Percentiles rank a stretch among this genome's conserved stretches.
These are phyloP conservation scores for Alternaria ethzedia DNA, from an alignment of 2,329 filamentous ascomycete species.

Conservation along the genomic window DNA sequence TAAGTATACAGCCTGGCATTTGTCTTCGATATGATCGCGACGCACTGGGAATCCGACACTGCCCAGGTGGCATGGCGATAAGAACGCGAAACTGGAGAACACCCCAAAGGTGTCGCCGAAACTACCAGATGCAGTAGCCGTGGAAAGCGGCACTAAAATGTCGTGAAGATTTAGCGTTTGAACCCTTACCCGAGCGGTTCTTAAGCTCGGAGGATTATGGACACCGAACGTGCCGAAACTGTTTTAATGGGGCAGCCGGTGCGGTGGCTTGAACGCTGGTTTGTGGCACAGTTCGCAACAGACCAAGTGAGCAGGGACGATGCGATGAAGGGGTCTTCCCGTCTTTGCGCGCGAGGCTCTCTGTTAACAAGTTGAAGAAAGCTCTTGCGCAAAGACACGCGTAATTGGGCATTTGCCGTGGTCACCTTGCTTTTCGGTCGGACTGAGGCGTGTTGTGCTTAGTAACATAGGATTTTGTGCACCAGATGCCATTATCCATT, in stretches of 20 bases:
- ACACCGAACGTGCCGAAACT: constrained; percentile 1
- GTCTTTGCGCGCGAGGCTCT: not conserved
- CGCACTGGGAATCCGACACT: not conserved
- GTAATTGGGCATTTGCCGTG: not conserved
- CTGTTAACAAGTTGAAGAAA: not conserved
- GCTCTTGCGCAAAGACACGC: not conserved
- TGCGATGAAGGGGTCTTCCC: not conserved
- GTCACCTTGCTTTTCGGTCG: not conserved
- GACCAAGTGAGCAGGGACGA: not conserved
- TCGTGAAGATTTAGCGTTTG: constrained; percentile 12
- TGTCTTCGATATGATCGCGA: not conserved
- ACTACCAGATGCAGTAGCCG: constrained; percentile 14
- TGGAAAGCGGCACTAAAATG: constrained; percentile 20
- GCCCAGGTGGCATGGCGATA: not conserved
- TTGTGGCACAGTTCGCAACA: not conserved
- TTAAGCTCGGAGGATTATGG: not conserved
- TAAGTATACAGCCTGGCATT: not conserved
- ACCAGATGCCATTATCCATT: not conserved
- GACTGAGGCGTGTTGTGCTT: not conserved
- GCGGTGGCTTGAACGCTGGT: not conserved
- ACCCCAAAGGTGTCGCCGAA: not conserved
- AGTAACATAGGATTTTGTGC: not conserved
- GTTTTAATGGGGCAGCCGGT: not conserved
- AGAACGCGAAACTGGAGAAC: not conserved
- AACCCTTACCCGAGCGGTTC: not conserved